Percentiles rank a stretch among this genome's conserved stretches.
Conservation (phyloP, 768 basidiomycete species). For the Amanita polypyramis region DNA sequence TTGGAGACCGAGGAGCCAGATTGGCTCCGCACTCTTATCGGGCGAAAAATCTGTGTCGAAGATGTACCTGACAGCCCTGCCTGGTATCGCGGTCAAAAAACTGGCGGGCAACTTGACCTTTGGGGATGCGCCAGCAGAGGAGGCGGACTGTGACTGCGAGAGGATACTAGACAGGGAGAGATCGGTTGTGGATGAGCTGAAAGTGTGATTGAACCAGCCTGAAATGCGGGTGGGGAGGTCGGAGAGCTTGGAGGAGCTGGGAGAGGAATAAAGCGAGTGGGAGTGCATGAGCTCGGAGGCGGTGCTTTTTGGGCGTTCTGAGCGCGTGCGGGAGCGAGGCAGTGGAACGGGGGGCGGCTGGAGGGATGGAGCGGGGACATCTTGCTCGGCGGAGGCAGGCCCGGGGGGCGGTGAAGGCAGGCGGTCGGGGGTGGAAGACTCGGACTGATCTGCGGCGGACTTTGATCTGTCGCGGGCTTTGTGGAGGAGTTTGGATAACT, state of each 20-base stretch:
- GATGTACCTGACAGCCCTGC: slow-evolving; percentile 83
- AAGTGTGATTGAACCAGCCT: slow-evolving; percentile 75
- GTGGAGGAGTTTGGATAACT: not conserved
- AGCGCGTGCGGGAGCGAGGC: slow-evolving; percentile 38
- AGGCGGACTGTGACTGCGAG: slow-evolving; percentile 24
- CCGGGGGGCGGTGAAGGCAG: too few relatives aligned
- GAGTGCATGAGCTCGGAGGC: slow-evolving; percentile 26
- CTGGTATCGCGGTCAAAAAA: slow-evolving; percentile 59
- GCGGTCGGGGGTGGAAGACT: not conserved
- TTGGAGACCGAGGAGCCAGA: slow-evolving; percentile 83
- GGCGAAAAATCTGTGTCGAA: slow-evolving; percentile 83
- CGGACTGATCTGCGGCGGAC: not conserved
- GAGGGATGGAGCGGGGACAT: not conserved
- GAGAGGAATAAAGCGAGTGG: slow-evolving; percentile 30
- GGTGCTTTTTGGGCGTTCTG: slow-evolving; percentile 43
- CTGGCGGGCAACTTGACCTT: slow-evolving; percentile 25
- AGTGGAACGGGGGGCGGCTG: not conserved
- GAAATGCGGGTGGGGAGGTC: slow-evolving; percentile 70
- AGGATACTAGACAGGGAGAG: slow-evolving; percentile 56
- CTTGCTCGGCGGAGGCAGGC: not conserved
- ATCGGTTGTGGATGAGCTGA: slow-evolving; percentile 62
- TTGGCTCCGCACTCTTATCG: slow-evolving; percentile 72
- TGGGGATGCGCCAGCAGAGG: slow-evolving; percentile 14
- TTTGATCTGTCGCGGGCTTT: not conserved
- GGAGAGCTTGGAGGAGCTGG: slow-evolving; percentile 43